Percentiles rank a stretch among this genome's conserved stretches.
These are phyloP conservation scores for Margaritispora aquatica DNA, from an alignment of 495 filamentous ascomycete species.

Conservation along the genomic window DNA sequence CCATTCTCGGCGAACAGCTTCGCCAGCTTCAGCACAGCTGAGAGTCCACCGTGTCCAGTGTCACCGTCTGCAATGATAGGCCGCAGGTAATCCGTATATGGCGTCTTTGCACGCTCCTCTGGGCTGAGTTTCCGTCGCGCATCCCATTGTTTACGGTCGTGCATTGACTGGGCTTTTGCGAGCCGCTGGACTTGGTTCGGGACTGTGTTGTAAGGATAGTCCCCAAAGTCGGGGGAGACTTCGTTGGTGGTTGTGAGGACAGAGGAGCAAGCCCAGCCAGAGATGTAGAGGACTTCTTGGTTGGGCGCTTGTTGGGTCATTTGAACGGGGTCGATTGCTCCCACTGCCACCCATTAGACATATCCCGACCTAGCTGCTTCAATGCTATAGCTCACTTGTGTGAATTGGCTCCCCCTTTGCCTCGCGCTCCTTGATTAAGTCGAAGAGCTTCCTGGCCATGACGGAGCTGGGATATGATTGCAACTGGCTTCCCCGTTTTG, in stretches of 20 bases:
- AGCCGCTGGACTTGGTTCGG: conserved; percentile 95
- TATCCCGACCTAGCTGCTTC: not conserved
- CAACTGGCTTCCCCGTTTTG: conserved; percentile 79
- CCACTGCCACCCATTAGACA: conserved; percentile 52
- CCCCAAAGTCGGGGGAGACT: conserved; percentile 93
- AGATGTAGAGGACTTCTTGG: conserved; percentile 93
- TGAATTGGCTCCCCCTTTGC: conserved; percentile 70
- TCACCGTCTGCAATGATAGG: conserved; percentile 98
- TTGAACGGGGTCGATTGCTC: conserved; percentile 94
- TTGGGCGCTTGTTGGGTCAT: conserved; percentile 98
- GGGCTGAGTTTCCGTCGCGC: conserved; percentile 66
- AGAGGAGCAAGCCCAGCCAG: conserved; percentile 94
- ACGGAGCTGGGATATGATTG: conserved; percentile 85
- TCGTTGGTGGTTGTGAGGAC: conserved; percentile 92
- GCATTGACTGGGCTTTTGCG: conserved; percentile 93
- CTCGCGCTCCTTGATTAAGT: conserved; percentile 70
- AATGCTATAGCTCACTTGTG: conserved; percentile 3
- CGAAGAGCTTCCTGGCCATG: conserved; percentile 92
- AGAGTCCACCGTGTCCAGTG: conserved; percentile 87
- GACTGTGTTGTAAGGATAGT: conserved; percentile 98
- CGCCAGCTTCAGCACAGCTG: conserved; percentile 89
- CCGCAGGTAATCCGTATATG: conserved; percentile 85
- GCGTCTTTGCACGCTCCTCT: conserved; percentile 62
- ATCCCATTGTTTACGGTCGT: conserved; percentile 95
- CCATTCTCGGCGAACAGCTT: conserved; percentile 99